A percentile compares a stretch with the other conserved stretches of the same genome.
Conservation (phyloP, 2,329 filamentous ascomycete genomes). For the Ceratocystis albifundus region DNA sequence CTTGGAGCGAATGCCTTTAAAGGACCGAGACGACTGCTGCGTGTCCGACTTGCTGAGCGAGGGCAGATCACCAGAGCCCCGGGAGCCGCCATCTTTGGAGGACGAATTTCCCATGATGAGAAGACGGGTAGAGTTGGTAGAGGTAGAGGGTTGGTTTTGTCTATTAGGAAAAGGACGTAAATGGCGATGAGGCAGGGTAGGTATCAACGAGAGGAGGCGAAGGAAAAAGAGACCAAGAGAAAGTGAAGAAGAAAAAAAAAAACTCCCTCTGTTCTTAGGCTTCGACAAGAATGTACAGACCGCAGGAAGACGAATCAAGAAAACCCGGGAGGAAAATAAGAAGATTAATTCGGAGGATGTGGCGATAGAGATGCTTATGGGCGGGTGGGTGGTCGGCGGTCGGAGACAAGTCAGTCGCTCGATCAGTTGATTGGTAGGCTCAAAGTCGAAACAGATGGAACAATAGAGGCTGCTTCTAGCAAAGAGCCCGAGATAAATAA, state of each 20-base stretch:
- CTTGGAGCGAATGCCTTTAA: slow-evolving; percentile 76
- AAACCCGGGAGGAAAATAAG: neutral
- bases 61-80: slow-evolving; percentile 35
- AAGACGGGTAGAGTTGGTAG: neutral
- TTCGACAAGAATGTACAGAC: neutral
- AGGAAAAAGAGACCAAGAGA: neutral
- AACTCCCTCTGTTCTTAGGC: neutral
- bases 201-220: neutral
- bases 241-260: too few relatives aligned
- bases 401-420: slow-evolving; percentile 1
- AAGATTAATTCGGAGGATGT: neutral
- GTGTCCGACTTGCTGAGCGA: slow-evolving; percentile 89
- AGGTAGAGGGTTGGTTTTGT: neutral
- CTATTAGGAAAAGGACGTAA: too few relatives aligned
- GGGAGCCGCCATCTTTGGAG: slow-evolving; percentile 20
- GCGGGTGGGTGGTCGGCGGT: too few relatives aligned
- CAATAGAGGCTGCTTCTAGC: neutral
- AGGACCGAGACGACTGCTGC: slow-evolving; percentile 78
- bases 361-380: slow-evolving; percentile 7
- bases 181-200: neutral
- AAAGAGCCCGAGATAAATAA: too few relatives aligned
- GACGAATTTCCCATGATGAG: slow-evolving; percentile 21
- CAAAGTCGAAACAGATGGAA: neutral
- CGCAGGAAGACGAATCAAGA: neutral
- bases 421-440: neutral